A percentile compares a stretch with the other conserved stretches of the same genome.
Conservation (phyloP, 2,329 filamentous ascomycete species). For the Endothia cerciana region DNA sequence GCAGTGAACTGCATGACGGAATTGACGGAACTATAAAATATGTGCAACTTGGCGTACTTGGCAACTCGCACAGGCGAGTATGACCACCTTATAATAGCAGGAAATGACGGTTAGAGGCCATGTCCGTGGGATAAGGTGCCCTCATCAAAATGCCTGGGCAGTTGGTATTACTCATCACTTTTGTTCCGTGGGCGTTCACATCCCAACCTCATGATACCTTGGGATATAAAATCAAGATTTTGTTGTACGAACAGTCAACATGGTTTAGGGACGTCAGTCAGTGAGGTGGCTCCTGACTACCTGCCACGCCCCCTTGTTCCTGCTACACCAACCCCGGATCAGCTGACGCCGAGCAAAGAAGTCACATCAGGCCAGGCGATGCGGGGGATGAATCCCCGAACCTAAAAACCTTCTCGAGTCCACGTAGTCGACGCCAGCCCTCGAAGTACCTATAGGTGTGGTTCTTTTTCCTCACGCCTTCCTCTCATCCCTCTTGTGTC, state of each 20-base stretch:
- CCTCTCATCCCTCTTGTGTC: background rate
- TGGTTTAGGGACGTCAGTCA: background rate
- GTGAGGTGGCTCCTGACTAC: background rate
- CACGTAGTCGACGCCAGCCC: background rate
- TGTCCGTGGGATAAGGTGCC: background rate
- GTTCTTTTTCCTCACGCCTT: background rate
- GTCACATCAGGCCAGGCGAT: background rate
- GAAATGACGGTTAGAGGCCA: background rate
- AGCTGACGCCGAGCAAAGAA: background rate
- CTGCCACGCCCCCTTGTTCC: background rate
- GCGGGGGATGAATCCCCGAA: background rate
- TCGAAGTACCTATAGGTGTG: background rate
- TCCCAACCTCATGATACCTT: background rate
- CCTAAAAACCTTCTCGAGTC: background rate
- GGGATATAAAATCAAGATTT: background rate
- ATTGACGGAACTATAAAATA: background rate
- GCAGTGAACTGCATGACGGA: background rate
- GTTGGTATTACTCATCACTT: background rate
- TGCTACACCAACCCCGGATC: background rate
- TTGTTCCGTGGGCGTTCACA: background rate
- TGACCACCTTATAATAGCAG: constrained; percentile 1
- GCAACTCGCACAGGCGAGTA: background rate
- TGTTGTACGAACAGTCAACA: background rate
- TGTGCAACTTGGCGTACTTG: background rate
- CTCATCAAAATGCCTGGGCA: background rate